phyloP scores from a whole-genome alignment of 1,284 basidiomycete genomes.

The Volvariella volvacea region DNA sequence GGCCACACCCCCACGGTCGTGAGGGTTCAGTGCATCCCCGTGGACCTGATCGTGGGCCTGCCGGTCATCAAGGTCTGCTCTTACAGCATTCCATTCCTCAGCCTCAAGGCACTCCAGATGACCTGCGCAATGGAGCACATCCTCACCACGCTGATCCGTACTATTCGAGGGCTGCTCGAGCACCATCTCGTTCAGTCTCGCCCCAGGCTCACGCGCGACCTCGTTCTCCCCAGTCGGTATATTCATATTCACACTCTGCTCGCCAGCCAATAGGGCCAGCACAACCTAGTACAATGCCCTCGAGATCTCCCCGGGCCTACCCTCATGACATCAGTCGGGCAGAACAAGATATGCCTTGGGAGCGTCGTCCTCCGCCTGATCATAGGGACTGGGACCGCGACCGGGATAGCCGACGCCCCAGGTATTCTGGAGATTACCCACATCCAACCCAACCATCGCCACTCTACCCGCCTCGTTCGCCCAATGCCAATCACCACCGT shows the following conservation, averaged over 20 bases:
- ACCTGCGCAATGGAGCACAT: constrained; percentile 35
- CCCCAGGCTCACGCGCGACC: constrained; percentile 43
- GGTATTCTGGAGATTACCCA: constrained; percentile 42
- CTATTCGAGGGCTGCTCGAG: constrained; percentile 40
- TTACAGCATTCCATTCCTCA: constrained; percentile 64
- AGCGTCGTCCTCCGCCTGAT: constrained; percentile 36
- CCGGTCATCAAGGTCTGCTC: constrained; percentile 47
- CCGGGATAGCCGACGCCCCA: constrained; percentile 29
- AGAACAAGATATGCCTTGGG: constrained; percentile 46
- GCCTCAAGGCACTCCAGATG: constrained; percentile 39
- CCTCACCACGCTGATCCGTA: constrained; percentile 46
- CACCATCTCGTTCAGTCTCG: constrained; percentile 46
- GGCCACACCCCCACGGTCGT: constrained; percentile 43
- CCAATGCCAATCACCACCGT: constrained; percentile 20
- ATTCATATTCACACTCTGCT: constrained; percentile 30
- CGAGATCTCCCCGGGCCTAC: constrained; percentile 52
- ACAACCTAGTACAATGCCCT: constrained; percentile 31
- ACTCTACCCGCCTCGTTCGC: constrained; percentile 34
- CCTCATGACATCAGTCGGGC: constrained; percentile 35
- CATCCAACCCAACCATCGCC: constrained; percentile 21
- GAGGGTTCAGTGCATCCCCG: constrained; percentile 43
- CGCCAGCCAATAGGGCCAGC: constrained; percentile 51
- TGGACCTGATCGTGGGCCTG: constrained; percentile 41
- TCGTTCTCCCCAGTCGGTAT: constrained; percentile 34
- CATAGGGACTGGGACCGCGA: constrained; percentile 43